A percentile compares a stretch with the other conserved stretches of the same genome.
phyloP scores from a whole-genome alignment of 306 rosid genomes.

The Malus sylvestris region DNA sequence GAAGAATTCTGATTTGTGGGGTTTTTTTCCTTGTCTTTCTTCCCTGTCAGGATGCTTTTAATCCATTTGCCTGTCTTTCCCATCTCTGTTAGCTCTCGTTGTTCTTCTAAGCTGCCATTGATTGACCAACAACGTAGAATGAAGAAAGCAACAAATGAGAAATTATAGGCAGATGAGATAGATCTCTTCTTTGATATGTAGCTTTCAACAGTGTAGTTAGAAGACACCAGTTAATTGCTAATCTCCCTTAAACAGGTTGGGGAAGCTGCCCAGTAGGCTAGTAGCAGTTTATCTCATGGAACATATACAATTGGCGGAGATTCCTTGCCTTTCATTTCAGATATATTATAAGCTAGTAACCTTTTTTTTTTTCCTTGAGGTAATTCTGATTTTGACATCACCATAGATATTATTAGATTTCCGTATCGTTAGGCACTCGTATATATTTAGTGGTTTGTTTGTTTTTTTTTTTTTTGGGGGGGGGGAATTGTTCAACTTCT shows the following conservation, averaged over 20 bases:
- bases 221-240: constrained; percentile 7
- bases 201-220: constrained; percentile 22
- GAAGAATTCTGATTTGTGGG: constrained; percentile 26
- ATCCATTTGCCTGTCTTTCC: constrained; percentile 88
- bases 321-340: constrained; percentile 27
- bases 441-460: too few species aligned
- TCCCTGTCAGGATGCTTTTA: constrained; percentile 58
- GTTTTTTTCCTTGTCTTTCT: constrained; percentile 50
- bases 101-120: constrained; percentile 20
- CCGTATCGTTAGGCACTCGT: too few species aligned
- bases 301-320: constrained; percentile 14
- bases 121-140: constrained; percentile 19
- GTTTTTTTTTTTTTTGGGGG: too few species aligned
- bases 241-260: constrained; percentile 29
- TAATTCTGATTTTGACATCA: too few species aligned
- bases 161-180: constrained; percentile 7
- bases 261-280: constrained; percentile 14
- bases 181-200: constrained; percentile 30
- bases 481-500: too few species aligned
- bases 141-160: constrained; percentile 35
- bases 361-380: neutral
- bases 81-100: constrained; percentile 36
- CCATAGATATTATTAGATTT: too few species aligned
- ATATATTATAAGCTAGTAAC: neutral
- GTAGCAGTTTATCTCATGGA: constrained; percentile 10